phyloP scores from a whole-genome alignment of 1,139 yeast genomes.

The Protomyces arabidopsidicola region DNA sequence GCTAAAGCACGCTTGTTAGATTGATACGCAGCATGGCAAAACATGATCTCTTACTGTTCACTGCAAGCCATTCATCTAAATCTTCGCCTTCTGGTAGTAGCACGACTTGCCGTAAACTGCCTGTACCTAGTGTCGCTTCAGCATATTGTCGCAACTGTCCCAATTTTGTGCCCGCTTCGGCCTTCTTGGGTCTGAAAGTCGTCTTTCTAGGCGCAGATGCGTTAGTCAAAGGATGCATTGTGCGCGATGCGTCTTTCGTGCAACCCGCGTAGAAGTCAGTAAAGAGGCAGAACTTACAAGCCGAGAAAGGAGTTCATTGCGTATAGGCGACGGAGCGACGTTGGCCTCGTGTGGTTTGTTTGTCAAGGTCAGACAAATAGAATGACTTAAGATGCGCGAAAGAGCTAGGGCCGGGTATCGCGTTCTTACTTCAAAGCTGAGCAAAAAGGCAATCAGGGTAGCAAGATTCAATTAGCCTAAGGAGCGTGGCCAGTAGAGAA shows the following conservation, averaged over 20 bases:
- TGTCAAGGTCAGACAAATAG: background rate
- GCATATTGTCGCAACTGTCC: slow-evolving; percentile 44
- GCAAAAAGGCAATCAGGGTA: no score
- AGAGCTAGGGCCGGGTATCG: no score
- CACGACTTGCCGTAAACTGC: slow-evolving; percentile 82
- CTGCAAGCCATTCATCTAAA: slow-evolving; percentile 91
- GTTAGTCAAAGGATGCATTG: background rate
- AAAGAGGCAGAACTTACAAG: background rate
- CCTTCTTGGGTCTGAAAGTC: slow-evolving; percentile 26
- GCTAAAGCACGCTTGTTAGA: slow-evolving; percentile 34
- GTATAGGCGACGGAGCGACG: background rate
- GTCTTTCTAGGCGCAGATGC: slow-evolving; percentile 9
- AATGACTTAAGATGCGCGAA: no score
- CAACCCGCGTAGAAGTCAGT: no score
- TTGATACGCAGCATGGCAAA: background rate
- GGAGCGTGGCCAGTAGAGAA: no score
- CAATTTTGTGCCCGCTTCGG: slow-evolving; percentile 21
- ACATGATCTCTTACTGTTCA: slow-evolving; percentile 46
- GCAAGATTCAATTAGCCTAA: no score
- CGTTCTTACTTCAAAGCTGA: no score
- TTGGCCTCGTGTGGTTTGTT: background rate
- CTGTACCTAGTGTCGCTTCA: slow-evolving; percentile 91
- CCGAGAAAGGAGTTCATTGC: slow-evolving; percentile 21
- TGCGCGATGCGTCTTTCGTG: background rate
- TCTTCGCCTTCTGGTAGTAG: slow-evolving; percentile 92